phyloP scores from a whole-genome alignment of 495 filamentous ascomycete species.

The Talaromyces stipitatus region DNA sequence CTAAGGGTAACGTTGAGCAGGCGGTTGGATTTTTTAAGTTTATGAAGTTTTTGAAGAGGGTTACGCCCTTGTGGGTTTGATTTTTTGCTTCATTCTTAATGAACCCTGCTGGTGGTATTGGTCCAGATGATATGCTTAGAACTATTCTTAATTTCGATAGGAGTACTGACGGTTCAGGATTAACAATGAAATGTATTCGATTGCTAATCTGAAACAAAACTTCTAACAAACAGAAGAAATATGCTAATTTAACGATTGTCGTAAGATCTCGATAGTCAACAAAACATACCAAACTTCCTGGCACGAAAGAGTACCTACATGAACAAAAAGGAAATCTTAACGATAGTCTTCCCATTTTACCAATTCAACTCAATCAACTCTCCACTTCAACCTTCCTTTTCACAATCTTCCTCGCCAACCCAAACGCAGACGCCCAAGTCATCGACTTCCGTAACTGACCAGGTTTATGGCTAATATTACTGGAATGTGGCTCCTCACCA shows the following conservation, averaged over 20 bases:
- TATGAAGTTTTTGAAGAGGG: conserved; percentile 51
- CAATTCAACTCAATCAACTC: neutral
- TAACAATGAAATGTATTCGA: too few species aligned
- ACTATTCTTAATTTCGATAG: too few species aligned
- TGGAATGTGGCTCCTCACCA: neutral
- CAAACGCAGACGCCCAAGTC: conserved; percentile 6
- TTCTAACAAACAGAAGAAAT: too few species aligned
- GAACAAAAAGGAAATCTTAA: neutral
- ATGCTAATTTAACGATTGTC: too few species aligned
- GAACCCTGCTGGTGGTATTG: too few species aligned
- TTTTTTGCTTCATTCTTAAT: too few species aligned
- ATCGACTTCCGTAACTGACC: neutral
- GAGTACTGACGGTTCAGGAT: too few species aligned
- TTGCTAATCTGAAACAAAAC: too few species aligned
- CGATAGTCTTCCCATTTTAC: neutral
- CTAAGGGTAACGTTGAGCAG: conserved; percentile 51
- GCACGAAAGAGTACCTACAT: too few species aligned
- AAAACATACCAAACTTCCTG: too few species aligned
- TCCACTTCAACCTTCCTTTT: conserved; percentile 6
- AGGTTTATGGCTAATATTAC: neutral
- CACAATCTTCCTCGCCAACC: conserved; percentile 5
- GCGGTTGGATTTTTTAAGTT: conserved; percentile 58
- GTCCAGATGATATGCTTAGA: too few species aligned
- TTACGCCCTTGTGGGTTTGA: conserved; percentile 36
- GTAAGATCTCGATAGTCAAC: too few species aligned